Conservation (phyloP, 2,329 filamentous ascomycete genomes). For the Trichophyton equinum region DNA sequence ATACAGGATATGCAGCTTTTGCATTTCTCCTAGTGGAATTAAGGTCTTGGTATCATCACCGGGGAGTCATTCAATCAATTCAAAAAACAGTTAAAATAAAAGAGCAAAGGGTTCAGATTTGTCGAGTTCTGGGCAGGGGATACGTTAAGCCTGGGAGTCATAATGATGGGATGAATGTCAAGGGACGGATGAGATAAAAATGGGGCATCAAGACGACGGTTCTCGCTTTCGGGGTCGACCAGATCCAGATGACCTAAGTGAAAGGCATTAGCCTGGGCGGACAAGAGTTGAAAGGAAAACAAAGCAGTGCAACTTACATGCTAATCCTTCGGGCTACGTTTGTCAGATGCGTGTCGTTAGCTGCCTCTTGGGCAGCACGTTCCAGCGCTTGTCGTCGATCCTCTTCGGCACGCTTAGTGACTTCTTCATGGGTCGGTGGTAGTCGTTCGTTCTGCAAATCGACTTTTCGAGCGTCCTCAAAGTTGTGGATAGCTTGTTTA, state of each 20-base stretch:
- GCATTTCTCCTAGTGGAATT: not conserved
- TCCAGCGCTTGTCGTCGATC: constrained; percentile 72
- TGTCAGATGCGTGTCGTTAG: constrained; percentile 80
- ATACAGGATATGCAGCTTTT: not conserved
- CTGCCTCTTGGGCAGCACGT: constrained; percentile 74
- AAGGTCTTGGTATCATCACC: constrained; percentile 2
- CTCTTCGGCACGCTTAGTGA: constrained; percentile 67
- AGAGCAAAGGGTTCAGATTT: not conserved
- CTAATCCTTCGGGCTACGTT: constrained; percentile 81
- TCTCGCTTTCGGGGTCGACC: constrained; percentile 26
- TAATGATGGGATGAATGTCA: not conserved
- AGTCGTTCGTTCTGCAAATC: constrained; percentile 93
- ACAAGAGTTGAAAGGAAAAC: not conserved
- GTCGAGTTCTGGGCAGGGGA: not conserved
- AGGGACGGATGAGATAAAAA: not conserved
- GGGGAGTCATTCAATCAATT: constrained; percentile 1
- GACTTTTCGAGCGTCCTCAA: constrained; percentile 93
- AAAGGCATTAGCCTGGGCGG: not conserved
- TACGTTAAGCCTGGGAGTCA: not conserved
- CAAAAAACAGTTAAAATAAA: not conserved
- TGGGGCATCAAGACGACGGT: constrained; percentile 10
- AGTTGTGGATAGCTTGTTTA: constrained; percentile 93
- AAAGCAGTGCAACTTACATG: constrained; percentile 56
- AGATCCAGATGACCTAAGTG: constrained; percentile 28
- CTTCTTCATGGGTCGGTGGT: constrained; percentile 85